A percentile compares a stretch with the other conserved stretches of the same genome.
These are phyloP conservation scores for Fraxinus pennsylvanica DNA, from an alignment of 257 asterid genomes.

Conservation along the genomic window DNA sequence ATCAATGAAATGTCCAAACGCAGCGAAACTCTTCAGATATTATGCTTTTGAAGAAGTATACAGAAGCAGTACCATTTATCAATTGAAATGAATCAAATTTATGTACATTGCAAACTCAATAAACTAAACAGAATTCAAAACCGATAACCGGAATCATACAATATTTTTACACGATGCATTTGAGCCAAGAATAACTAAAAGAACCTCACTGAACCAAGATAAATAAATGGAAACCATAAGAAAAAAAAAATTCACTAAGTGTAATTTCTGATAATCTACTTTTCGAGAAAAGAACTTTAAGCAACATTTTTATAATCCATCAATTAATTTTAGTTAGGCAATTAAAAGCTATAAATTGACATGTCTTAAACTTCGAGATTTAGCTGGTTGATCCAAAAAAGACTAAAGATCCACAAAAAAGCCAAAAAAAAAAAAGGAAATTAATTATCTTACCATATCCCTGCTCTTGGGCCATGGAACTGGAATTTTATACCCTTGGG, in stretches of 20 bases:
- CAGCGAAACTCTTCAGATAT: slow-evolving; percentile 2
- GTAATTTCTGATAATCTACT: not conserved
- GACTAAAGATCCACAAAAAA: not conserved
- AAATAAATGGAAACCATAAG: not conserved
- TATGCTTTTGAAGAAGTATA: not conserved
- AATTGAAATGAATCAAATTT: not conserved
- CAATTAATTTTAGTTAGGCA: not conserved
- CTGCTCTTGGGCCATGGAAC: slow-evolving; percentile 97
- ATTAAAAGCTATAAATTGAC: not conserved
- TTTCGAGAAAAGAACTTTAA: not conserved
- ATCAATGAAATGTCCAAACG: slow-evolving; percentile 5
- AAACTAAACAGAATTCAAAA: not conserved
- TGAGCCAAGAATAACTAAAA: not conserved
- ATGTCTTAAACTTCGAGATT: not conserved
- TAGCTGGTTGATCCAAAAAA: slow-evolving; percentile 15
- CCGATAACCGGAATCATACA: not conserved
- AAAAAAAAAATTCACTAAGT: not conserved
- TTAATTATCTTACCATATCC: slow-evolving; percentile 89
- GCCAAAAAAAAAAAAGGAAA: slow-evolving; percentile 31
- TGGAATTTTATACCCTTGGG: slow-evolving; percentile 65
- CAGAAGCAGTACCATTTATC: not conserved
- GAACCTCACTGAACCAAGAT: not conserved
- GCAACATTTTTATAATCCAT: not conserved
- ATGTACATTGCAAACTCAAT: not conserved
- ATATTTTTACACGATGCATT: not conserved